Evolutionary conservation across 352 stramenopile genomes (phyloP).

Genomic region (Phytophthora ramorum): DNA sequence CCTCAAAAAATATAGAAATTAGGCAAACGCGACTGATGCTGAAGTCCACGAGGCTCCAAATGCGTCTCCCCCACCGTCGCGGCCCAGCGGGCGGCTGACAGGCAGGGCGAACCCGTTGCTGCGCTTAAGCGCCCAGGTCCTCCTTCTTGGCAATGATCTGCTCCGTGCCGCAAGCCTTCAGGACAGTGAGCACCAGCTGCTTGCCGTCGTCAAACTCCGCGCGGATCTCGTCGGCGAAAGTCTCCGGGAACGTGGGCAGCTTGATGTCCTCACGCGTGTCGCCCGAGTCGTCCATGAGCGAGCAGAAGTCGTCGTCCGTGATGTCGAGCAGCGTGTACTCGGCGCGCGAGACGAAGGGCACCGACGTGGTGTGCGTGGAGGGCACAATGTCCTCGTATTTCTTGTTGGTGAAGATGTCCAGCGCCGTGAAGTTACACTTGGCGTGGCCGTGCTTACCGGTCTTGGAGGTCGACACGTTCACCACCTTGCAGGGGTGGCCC

Average conservation of each 20-base stretch:
- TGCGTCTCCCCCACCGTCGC: constrained; percentile 25
- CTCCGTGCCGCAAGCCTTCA: constrained; percentile 97
- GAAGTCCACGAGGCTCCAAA: constrained; percentile 37
- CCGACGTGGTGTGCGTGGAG: constrained; percentile 98
- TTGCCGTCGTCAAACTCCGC: constrained; percentile 97
- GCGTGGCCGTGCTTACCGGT: constrained; percentile 99
- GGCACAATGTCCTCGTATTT: constrained; percentile 99
- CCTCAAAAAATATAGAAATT: constrained; percentile 56
- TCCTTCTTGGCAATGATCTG: constrained; percentile 99
- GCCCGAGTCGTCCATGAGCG: constrained; percentile 97
- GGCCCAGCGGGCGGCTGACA: neutral
- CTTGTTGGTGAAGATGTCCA: constrained; percentile 99
- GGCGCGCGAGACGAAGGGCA: constrained; percentile 96
- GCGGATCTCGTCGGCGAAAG: constrained; percentile 96
- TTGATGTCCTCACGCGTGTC: constrained; percentile 99
- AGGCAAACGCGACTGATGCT: constrained; percentile 55
- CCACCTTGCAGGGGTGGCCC: constrained; percentile 98
- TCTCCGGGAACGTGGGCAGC: constrained; percentile 95
- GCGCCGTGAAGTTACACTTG: constrained; percentile 99
- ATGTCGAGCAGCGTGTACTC: constrained; percentile 99
- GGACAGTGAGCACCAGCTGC: constrained; percentile 95
- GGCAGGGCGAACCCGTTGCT: constrained; percentile 23
- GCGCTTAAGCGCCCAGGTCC: constrained; percentile 67
- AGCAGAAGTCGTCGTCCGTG: constrained; percentile 97
- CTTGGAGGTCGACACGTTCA: constrained; percentile 99